Base-by-base conservation (phyloP, 2,329 filamentous ascomycete species). In the Aspergillus arachidicola region DNA sequence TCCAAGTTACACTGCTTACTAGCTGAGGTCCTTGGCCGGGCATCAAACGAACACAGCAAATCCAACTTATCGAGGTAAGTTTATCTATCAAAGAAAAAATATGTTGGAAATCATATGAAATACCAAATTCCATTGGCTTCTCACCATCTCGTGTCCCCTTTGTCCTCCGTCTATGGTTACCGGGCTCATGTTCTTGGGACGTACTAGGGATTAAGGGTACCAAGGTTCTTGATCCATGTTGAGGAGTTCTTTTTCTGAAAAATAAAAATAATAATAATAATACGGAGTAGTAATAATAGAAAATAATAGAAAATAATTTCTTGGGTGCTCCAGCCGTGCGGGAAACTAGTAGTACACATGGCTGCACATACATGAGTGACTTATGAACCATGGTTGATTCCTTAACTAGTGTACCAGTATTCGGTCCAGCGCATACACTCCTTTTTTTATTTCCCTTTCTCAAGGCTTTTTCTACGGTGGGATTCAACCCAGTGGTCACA, bases 351-450 rank as follows among this genome's bases (percentile, higher is more conserved):
- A 60, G 57, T 9, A 38, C 46, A 38, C 57, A 57, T 60, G 54
- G 51, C 32, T 51, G 46, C 45, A 41, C 34, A 43, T 12, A 53
- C 46, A 41, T 28, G 21, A 41, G 36, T 34, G 41, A 62, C 21
- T 48, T 53, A 32, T 26, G 64, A 62, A 66, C 66, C 66, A 68
- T 66, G 65, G 65, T 67, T 69, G 59, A 60, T 26, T 11, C 21
- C 21, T 21, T 38, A 26, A 14, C 50, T 71, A 71, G 68, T 60
- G 68, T 69, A 65, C 69, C 69, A 66, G 45, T 59, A 10, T 57
- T 69, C 48, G 60, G 60, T 58, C 50, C 50, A 64, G 46, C 53
- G 59, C 48, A 64, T 59, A 30, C 38, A 41, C 10, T 14, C 12
- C 34, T 14, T 48, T 45, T 38, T 41, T 58, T 26, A 26, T 26